Conservation (phyloP, 441 rosid genomes). For the Mallotus japonicus region DNA sequence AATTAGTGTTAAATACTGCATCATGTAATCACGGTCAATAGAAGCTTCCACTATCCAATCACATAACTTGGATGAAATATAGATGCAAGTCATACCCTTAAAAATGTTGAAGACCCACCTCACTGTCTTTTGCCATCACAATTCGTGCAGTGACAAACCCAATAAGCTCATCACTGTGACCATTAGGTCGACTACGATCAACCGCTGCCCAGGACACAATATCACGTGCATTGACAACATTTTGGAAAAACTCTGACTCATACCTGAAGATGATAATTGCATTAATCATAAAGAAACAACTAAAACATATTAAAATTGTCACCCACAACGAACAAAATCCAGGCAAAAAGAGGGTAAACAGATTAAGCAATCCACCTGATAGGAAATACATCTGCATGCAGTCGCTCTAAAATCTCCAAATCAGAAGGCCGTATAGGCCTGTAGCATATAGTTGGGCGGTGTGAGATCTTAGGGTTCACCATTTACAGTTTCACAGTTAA, state of each 20-base stretch:
- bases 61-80: constrained; percentile 11
- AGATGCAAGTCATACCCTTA: constrained; percentile 18
- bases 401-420: constrained; percentile 69
- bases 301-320: constrained; percentile 11
- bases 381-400: constrained; percentile 81
- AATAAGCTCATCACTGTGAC: constrained; percentile 68
- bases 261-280: constrained; percentile 55
- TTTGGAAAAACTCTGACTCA: constrained; percentile 91
- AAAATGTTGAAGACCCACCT: constrained; percentile 50
- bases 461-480: constrained; percentile 43
- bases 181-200: constrained; percentile 74
- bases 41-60: neutral
- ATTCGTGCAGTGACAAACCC: constrained; percentile 89
- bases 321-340: neutral
- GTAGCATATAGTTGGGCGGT: constrained; percentile 62
- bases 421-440: constrained; percentile 77
- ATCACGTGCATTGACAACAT: constrained; percentile 70
- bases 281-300: constrained; percentile 17
- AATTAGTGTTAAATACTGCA: neutral
- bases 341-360: constrained; percentile 3
- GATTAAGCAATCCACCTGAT: constrained; percentile 52
- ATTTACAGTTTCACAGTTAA: constrained; percentile 44
- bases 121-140: constrained; percentile 71
- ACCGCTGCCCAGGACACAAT: constrained; percentile 97
- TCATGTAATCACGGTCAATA: neutral